Evolutionary conservation across 331 rosid genomes (phyloP), one percentile per base, ranked within the genome.

Genomic region (Saraca asoca): DNA sequence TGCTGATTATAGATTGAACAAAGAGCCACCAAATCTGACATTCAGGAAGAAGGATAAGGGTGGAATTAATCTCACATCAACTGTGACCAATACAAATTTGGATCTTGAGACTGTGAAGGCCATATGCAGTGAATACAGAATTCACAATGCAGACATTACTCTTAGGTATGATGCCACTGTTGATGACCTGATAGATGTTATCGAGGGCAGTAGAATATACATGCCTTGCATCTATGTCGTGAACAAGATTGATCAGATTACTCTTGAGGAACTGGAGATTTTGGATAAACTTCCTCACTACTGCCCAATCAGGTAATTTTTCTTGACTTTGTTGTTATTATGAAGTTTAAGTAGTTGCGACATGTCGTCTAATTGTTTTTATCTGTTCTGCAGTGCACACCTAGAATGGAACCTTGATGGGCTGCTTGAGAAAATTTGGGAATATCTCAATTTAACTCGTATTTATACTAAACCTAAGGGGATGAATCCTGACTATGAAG

Each of bases 361-460:
- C 54, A 15, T 10, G 6, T 15, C 57, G 35, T 19, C 7, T 62
- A 14, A 59, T 42, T 76, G 0, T 0, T 79, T 42, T 71, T 67
- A 42, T 71, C 42, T 71, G 39, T 58, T 69, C 75, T 81, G 80
- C 85, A 90, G 98, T 78, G 91, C 98, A 1, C 98, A 90, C 81
- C 79, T 94, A 78, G 98, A 94, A 78, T 94, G 98, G 98, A 94
- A 94, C 74, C 97, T 90, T 77, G 98, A 94, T 69, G 97, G 97
- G 72, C 81, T 94, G 77, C 82, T 94, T 81, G 98, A 94, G 12
- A 94, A 83, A 80, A 78, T 94, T 52, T 94, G 98, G 96, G 96
- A 94, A 63, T 94, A 94, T 79, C 94, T 94, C 48, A 45, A 34
- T 72, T 86, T 94, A 78, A 94, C 98, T 66, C 97, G 98, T 29